Evolutionary conservation across 1,284 basidiomycete species (phyloP).

Genomic region (Crepidotus sp.): DNA sequence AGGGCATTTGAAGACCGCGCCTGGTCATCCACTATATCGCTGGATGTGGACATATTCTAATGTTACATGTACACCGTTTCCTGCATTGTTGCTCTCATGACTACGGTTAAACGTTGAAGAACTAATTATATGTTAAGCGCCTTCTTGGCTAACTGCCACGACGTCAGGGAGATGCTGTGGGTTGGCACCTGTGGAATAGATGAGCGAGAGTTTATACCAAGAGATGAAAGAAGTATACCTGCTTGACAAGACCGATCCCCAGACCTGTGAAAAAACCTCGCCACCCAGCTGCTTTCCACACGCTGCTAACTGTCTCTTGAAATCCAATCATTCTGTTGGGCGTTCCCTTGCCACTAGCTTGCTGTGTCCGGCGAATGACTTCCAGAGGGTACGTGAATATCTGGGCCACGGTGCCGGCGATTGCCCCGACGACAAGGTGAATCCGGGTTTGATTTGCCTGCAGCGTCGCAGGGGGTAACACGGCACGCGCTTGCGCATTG

Average conservation of each 20-base stretch:
- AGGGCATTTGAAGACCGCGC: constrained; percentile 18
- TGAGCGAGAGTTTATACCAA: too few species aligned
- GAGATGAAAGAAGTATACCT: constrained; percentile 25
- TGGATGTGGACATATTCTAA: constrained; percentile 22
- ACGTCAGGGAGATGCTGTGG: constrained; percentile 13
- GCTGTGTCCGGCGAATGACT: constrained; percentile 89
- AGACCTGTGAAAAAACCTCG: constrained; percentile 92
- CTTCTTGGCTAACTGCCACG: constrained; percentile 17
- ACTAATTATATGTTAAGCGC: constrained; percentile 3
- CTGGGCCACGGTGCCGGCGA: constrained; percentile 86
- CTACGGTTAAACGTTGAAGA: neutral
- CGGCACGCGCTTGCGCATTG: constrained; percentile 34
- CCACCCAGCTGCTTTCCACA: constrained; percentile 70
- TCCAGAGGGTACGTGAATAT: constrained; percentile 96
- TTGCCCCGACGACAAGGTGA: constrained; percentile 69
- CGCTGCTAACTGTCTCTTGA: constrained; percentile 63
- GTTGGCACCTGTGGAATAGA: constrained; percentile 10
- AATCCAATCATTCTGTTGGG: constrained; percentile 75
- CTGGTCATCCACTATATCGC: constrained; percentile 14
- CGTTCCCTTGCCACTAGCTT: constrained; percentile 81
- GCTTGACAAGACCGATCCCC: constrained; percentile 62
- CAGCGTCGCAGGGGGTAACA: constrained; percentile 14
- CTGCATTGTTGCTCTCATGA: too few species aligned
- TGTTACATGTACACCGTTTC: constrained; percentile 7
- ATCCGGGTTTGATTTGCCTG: constrained; percentile 16